phyloP scores from a whole-genome alignment of 345 rosid genomes.

The Salix suchowensis region DNA sequence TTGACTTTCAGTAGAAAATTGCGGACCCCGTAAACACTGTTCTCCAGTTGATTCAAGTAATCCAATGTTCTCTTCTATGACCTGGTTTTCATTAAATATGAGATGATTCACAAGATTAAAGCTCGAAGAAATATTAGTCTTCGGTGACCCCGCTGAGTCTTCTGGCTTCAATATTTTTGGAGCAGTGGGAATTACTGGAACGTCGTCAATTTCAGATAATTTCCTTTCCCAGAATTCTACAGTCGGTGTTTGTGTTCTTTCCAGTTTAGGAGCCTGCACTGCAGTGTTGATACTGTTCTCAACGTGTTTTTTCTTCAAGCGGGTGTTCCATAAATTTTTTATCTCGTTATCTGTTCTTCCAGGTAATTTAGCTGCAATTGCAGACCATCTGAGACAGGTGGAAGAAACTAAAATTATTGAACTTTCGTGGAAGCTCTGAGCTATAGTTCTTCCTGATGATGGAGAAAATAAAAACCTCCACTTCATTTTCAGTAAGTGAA shows the following conservation, averaged over 20 bases:
- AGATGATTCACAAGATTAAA: no score
- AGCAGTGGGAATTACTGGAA: not conserved
- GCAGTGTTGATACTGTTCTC: slow-evolving; percentile 2
- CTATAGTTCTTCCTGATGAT: no score
- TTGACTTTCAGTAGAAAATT: no score
- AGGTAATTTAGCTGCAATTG: slow-evolving; percentile 45
- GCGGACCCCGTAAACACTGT: no score
- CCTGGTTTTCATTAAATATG: not conserved
- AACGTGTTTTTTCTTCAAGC: slow-evolving; percentile 30
- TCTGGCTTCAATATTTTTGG: not conserved
- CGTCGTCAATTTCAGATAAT: not conserved
- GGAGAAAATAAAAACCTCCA: no score
- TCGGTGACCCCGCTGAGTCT: not conserved
- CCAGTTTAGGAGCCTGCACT: slow-evolving; percentile 5
- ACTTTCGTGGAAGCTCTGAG: not conserved
- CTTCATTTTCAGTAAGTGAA: no score
- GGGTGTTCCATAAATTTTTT: slow-evolving; percentile 47
- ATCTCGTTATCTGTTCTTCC: slow-evolving; percentile 56
- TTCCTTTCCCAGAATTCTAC: not conserved
- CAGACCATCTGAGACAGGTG: slow-evolving; percentile 40
- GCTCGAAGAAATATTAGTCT: not conserved
- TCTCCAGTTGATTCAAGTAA: not conserved
- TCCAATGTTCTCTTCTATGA: not conserved
- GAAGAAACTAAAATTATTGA: not conserved
- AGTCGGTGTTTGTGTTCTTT: not conserved